A percentile compares a stretch with the other conserved stretches of the same genome.
Conservation (phyloP, 805 yeast genomes). For the Starmerella stigmatis region DNA sequence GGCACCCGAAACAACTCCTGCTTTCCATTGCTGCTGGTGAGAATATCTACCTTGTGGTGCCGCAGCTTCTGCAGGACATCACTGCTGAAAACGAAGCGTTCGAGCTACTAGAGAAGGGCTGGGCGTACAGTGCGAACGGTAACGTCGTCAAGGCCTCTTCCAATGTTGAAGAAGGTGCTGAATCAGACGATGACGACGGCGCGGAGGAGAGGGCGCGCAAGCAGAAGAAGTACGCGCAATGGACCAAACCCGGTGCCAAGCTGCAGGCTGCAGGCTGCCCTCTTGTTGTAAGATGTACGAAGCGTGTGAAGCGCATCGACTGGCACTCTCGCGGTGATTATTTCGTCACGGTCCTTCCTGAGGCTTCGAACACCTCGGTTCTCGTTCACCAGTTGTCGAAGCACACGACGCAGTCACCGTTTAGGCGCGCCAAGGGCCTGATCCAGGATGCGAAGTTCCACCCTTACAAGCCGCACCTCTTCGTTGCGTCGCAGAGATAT, state of each 20-base stretch:
- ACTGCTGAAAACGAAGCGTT: conserved; percentile 75
- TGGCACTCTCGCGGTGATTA: conserved; percentile 99
- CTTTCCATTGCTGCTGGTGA: conserved; percentile 81
- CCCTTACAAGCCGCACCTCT: conserved; percentile 87
- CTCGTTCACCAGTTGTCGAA: conserved; percentile 89
- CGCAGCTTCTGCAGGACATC: conserved; percentile 74
- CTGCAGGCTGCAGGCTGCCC: conserved; percentile 57
- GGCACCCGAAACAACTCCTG: conserved; percentile 75
- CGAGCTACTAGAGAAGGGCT: conserved; percentile 74
- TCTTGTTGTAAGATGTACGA: conserved; percentile 54
- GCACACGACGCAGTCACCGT: conserved; percentile 92
- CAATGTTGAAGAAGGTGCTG: conserved; percentile 2
- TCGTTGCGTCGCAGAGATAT: conserved; percentile 89
- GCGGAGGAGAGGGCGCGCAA: conserved; percentile 30
- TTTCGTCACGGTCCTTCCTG: conserved; percentile 93
- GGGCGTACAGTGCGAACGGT: conserved; percentile 56
- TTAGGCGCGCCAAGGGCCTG: conserved; percentile 83
- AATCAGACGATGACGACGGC: conserved; percentile 18
- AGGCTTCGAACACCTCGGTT: conserved; percentile 76
- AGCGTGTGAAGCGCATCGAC: conserved; percentile 64
- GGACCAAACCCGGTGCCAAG: conserved; percentile 69
- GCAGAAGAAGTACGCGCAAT: conserved; percentile 41
- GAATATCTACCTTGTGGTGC: conserved; percentile 63
- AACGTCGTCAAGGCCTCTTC: conserved; percentile 24
- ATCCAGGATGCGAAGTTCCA: conserved; percentile 95